Evolutionary conservation across 2,329 filamentous ascomycete species (phyloP), one percentile per base, ranked within the genome.

Genomic region (Microcera coccophila): DNA sequence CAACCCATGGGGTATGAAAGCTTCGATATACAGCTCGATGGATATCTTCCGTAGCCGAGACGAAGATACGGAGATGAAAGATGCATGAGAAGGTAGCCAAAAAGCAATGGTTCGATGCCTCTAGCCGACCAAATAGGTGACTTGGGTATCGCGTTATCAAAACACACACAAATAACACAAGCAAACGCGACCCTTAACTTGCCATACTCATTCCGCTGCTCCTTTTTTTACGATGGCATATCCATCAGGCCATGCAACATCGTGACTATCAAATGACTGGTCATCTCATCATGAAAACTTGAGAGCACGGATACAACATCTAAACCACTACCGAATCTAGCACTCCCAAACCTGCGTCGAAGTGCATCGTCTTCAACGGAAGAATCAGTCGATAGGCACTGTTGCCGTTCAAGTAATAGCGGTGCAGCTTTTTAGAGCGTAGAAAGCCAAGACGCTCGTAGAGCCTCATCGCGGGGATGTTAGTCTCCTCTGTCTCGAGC

Each of bases 331-430:
- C 59, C 2, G 57, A 64, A 18, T 65, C 63, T 17, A 66, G 60
- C 3, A 62, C 64, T 22, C 67, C 65, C 7, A 62, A 53, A 3
- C 60, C 59, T 5, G 60, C 60, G 38, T 74, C 70, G 3, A 64
- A 58, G 36, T 75, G 70, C 28, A 70, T 50, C 3, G 69, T 57
- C 61, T 85, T 90, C 39, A 96, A 69, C 50, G 90, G 84, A 28
- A 98, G 67, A 5, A 97, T 82, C 39, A 98, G 72, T 32, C 93
- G 78, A 64, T 93, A 98, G 2, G 93, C 93, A 42, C 90, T 95
- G 62, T 89, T 98, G 10, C 93, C 93, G 61, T 97, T 98, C 31
- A 98, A 71, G 58, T 98, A 98, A 62, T 98, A 98, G 33, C 93
- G 78, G 66, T 97, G 90, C 40, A 98, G 69, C 47, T 90, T 87